Evolutionary conservation across 2,329 filamentous ascomycete species (phyloP).

Genomic region (Coniochaeta ligniaria): DNA sequence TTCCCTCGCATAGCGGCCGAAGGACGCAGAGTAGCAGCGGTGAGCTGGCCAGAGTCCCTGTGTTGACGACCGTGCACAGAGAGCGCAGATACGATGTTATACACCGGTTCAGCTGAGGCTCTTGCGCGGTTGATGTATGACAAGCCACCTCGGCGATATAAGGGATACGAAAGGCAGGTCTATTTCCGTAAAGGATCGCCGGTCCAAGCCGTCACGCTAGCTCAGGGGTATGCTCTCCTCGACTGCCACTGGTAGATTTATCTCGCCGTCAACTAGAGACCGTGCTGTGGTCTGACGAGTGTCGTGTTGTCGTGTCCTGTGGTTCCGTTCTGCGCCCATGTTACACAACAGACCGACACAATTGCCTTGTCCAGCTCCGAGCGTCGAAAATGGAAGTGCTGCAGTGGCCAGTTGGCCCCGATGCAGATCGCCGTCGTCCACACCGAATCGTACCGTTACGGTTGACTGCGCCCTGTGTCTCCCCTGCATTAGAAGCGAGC

Average conservation of each 20-base stretch:
- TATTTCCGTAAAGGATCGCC: not conserved
- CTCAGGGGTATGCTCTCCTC: not conserved
- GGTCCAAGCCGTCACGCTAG: not conserved
- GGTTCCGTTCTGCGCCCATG: not conserved
- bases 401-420: not conserved
- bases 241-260: not conserved
- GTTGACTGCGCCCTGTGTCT: not conserved
- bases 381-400: not conserved
- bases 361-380: no score
- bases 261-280: not conserved
- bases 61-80: not conserved
- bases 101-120: not conserved
- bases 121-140: not conserved
- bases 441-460: not conserved
- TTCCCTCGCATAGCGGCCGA: not conserved
- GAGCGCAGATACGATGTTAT: not conserved
- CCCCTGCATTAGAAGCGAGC: not conserved
- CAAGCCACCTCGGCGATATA: not conserved
- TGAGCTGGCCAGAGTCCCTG: not conserved
- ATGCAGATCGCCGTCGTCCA: not conserved
- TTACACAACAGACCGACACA: not conserved
- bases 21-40: not conserved
- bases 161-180: not conserved
- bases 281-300: not conserved
- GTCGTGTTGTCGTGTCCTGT: not conserved